phyloP scores from a whole-genome alignment of 148 eudicot genomes.

The Rhododendron vialii region DNA sequence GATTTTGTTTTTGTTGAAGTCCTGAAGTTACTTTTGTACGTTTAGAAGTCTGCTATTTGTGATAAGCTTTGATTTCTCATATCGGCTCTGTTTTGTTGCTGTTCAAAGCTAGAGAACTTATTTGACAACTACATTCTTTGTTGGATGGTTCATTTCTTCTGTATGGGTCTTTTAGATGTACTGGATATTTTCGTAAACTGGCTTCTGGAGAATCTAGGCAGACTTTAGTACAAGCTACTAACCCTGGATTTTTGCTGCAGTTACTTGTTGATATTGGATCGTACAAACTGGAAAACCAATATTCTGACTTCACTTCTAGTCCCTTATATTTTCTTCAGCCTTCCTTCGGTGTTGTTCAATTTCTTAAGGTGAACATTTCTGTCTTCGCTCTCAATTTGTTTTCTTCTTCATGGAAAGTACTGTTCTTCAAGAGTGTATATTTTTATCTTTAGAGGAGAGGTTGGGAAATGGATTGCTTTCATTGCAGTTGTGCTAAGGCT shows the following conservation, averaged over 20 bases:
- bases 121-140: background rate
- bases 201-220: background rate
- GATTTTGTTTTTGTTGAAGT: background rate
- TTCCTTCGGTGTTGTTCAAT: constrained; percentile 50
- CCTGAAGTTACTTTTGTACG: background rate
- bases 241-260: constrained; percentile 36
- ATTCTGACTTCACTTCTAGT: constrained; percentile 78
- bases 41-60: background rate
- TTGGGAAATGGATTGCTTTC: constrained; percentile 81
- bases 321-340: constrained; percentile 80
- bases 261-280: constrained; percentile 79
- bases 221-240: background rate
- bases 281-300: constrained; percentile 90
- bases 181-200: background rate
- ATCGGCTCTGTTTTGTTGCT: background rate
- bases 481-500: constrained; percentile 80
- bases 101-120: background rate
- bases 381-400: background rate
- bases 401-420: background rate
- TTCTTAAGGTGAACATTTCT: constrained; percentile 50
- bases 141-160: background rate
- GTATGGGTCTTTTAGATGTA: background rate
- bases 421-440: background rate
- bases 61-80: background rate
- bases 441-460: constrained; percentile 47